Evolutionary conservation across 345 rosid genomes (phyloP), one percentile per base, ranked within the genome.

Genomic region (Kernera saxatilis): DNA sequence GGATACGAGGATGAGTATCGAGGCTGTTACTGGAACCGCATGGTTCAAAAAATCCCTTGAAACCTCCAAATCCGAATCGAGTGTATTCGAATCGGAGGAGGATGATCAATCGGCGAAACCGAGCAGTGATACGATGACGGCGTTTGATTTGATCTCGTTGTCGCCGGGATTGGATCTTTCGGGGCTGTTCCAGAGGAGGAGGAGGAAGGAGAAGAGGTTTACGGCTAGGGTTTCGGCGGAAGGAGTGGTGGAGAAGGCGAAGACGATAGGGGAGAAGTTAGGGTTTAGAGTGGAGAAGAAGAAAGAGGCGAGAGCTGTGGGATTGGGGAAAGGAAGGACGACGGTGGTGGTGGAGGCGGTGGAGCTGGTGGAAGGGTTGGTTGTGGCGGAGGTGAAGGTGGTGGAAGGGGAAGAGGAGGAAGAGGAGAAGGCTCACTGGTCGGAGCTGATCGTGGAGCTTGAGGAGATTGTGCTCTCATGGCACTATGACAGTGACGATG

Each of bases 141-240:
- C 97, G 1, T 93, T 91, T 33, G 92, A 91, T 53, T 76, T 93
- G 67, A 91, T 93, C 35, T 84, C 86, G 0, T n/a, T 86, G 51
- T 87, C 94, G 0, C 74, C 92, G 0, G 98, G 94, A 36, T 63
- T 91, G 75, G 83, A 93, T 76, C 61, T 91, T 13, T 90, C 98
- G 0, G 84, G 91, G 15, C 69, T 93, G 37, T 85, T 93, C 13
- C 86, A 83, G 79, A 73, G 30, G 8, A 75, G 53, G 8, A 72
- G 44, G 62, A 86, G 74, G 82, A 82, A 64, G 37, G 89, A 79
- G 67, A 85, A 62, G 85, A 82, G 91, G 72, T 93, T 89, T 54
- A 81, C 86, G 1, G 79, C 92, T 3, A 71, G 1, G 32, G 86
- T 78, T 60, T 72, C 82, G 8, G 56, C 71, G 51, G 94, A 86